Conservation (phyloP, 768 basidiomycete genomes). For the Psilocybe cyanescens region DNA sequence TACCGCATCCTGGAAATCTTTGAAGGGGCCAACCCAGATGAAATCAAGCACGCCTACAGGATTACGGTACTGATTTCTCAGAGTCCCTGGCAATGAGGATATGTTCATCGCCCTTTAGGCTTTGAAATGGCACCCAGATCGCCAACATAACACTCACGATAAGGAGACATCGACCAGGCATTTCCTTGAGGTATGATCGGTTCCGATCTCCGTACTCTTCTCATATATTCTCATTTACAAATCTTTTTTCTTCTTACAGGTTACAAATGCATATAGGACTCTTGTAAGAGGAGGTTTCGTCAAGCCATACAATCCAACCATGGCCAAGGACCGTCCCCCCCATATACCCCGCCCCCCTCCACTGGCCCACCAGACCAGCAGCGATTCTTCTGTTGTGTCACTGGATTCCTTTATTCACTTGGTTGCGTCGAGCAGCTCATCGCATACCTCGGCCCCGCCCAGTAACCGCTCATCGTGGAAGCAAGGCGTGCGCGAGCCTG, state of each 20-base stretch:
- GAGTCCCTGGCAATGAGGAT: conserved; percentile 25
- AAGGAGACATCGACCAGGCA: conserved; percentile 55
- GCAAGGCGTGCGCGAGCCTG: conserved; percentile 23
- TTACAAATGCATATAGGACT: conserved; percentile 59
- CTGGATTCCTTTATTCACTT: conserved; percentile 32
- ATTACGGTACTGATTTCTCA: conserved; percentile 47
- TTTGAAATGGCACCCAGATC: conserved; percentile 72
- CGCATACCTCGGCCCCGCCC: conserved; percentile 33
- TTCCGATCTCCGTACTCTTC: conserved; percentile 14
- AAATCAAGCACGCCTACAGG: conserved; percentile 65
- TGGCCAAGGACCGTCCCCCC: conserved; percentile 13
- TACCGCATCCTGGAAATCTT: conserved; percentile 51
- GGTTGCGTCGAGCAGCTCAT: conserved; percentile 30
- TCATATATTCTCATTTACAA: not conserved
- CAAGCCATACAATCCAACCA: conserved; percentile 19
- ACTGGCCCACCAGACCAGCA: conserved; percentile 25
- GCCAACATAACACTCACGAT: conserved; percentile 48
- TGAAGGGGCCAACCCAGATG: conserved; percentile 49
- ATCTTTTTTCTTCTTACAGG: conserved; percentile 33
- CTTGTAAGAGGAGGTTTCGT: conserved; percentile 45
- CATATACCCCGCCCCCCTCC: conserved; percentile 17
- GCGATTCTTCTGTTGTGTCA: conserved; percentile 29
- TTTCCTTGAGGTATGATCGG: conserved; percentile 57
- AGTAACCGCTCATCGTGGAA: conserved; percentile 27
- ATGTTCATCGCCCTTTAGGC: conserved; percentile 40